Base-by-base conservation (phyloP, 768 basidiomycete genomes). In the Rhodosporidiobolus odoratus region DNA sequence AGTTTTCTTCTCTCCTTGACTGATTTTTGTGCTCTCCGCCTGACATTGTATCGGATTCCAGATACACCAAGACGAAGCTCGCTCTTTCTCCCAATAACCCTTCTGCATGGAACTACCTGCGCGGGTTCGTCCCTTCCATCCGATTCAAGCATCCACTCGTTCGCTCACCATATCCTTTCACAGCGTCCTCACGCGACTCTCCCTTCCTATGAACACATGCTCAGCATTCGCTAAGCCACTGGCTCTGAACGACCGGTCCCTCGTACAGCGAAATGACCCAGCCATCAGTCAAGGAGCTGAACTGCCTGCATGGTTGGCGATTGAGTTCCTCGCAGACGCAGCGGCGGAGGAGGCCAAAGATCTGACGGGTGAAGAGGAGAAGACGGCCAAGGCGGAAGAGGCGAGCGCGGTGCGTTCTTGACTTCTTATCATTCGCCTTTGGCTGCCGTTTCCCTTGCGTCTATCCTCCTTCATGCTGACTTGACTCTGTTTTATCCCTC, bases 101-200 rank as follows among this genome's bases (percentile, higher is more conserved):
- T 0, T 95, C 93, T 0, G 90, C 92, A 1, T 99, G 96, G 96
- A 96, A 96, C 79, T 99, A 96, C 79, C 84, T 98, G 16, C 86
- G 95, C 69, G 96, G 80, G 80, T 81, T 34, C 19, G 69, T 58
- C 27, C 6, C 10, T 10, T 32, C 41, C 19, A 2, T 30, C 15
- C 19, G 34, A 13, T 23, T 16, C 50, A 25, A 13, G 23, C 38
- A 48, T 27, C 48, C n/a, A 4, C 17, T 32, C 12, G 34, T 6
- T 7, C 25, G 15, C 54, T 53, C 6, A 43, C 34, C 56, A 9
- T 35, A 47, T 21, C 47, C 16, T 1, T 40, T 15, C 37, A 13
- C 69, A 75, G 90, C 12, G 78, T 89, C n/a, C 84, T 95, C 30
- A 84, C 88, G 41, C 81, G 84, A 75, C 84, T 85, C 62, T 78